phyloP scores from a whole-genome alignment of 208 protist species.

The Acanthamoeba culbertsoni region DNA sequence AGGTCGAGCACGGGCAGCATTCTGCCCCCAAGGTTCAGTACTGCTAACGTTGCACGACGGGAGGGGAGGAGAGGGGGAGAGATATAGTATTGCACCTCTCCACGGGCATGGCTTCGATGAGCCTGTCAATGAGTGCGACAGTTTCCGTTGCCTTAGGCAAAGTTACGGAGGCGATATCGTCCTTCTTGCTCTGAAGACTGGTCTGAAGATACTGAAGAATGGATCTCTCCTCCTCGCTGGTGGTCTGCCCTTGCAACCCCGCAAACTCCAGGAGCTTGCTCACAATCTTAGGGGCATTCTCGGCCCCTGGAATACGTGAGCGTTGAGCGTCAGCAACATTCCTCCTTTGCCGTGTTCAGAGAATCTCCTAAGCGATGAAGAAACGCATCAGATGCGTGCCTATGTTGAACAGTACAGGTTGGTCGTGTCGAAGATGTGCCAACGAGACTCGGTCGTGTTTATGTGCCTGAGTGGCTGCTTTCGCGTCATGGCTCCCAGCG shows the following conservation, averaged over 20 bases:
- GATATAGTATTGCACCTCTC: background rate
- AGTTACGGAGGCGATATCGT: background rate
- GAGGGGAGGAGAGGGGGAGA: background rate
- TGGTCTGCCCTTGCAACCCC: background rate
- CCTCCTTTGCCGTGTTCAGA: too few relatives aligned
- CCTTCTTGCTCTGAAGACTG: background rate
- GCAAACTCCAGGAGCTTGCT: constrained; percentile 28
- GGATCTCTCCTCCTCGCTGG: background rate
- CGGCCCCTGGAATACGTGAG: background rate
- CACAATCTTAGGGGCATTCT: constrained; percentile 56
- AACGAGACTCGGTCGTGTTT: background rate
- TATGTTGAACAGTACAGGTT: constrained; percentile 34
- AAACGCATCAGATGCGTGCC: background rate
- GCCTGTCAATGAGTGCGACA: background rate
- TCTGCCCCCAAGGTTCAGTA: background rate
- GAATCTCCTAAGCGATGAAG: too few relatives aligned
- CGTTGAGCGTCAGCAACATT: too few relatives aligned
- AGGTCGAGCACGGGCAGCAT: constrained; percentile 18
- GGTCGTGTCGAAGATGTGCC: background rate
- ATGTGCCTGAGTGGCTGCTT: background rate
- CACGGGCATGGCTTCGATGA: background rate
- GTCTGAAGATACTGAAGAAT: background rate
- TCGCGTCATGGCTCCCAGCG: background rate
- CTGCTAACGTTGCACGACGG: too few relatives aligned
- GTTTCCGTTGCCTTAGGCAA: background rate